Base-by-base conservation (phyloP, 306 rosid species). In the Canavalia gladiata region DNA sequence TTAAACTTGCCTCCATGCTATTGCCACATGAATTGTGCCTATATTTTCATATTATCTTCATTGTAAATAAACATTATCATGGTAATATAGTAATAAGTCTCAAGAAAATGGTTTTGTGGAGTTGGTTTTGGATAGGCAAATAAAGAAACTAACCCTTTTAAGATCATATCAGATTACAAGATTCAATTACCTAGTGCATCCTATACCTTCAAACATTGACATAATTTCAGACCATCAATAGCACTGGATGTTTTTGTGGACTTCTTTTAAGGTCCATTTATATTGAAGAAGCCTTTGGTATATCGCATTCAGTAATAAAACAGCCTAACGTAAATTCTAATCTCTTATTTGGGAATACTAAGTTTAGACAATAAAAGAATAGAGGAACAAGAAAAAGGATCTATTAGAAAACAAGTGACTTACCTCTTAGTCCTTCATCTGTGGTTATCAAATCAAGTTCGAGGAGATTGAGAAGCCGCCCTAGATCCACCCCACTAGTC, bases 401-500 rank as follows among this genome's bases (percentile, higher is more conserved):
- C 39, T 41, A 75, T 58, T 57, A 8, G 34, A 77, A 81, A 70
- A 64, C 2, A 3, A 67, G 56, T 79, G 76, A 77, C 89, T 74
- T 83, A 96, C 99, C 99, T 96, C 80, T 86, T 54, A 96, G 91
- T 42, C 98, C 97, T 67, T 92, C 99, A 79, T 96, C 96, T 12
- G 92, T 89, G 72, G 92, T 90, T 84, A 96, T 93, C 85, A 96
- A 86, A 85, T 96, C 97, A 45, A 96, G 98, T 86, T 95, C 99
- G 81, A 95, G 99, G 78, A 95, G 93, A 78, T 87, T 89, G 74
- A 95, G 98, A 79, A 95, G 97, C 18, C 98, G 97, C 63, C 99
- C 97, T 0, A 96, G 99, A 88, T 96, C 98, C 65, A 96, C 99
- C 55, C 99, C 99, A 76, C 99, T 96, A 0, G 99, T 96, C 99